phyloP scores from a whole-genome alignment of 495 filamentous ascomycete genomes.

The Aspergillus panamensis region DNA sequence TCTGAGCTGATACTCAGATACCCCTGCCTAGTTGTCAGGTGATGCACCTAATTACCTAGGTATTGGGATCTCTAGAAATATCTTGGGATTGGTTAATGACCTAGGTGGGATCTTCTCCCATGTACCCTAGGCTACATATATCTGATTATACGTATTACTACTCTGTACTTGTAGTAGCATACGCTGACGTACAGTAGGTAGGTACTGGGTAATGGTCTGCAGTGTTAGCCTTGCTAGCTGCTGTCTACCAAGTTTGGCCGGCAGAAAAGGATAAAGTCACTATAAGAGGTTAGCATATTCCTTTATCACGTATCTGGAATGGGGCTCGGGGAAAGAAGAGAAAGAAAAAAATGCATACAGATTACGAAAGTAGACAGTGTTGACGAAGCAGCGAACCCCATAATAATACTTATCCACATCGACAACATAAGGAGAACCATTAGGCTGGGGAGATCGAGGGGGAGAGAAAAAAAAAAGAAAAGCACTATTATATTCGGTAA shows the following conservation, averaged over 20 bases:
- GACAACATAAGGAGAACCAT: not conserved
- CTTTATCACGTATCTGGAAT: not conserved
- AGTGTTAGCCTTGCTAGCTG: too few relatives aligned
- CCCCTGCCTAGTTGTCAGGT: conserved; percentile 2
- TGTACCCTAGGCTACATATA: not conserved
- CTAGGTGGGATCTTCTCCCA: not conserved
- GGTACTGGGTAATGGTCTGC: too few relatives aligned
- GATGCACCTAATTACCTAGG: not conserved
- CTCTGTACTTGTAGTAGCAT: too few relatives aligned
- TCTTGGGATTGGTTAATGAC: not conserved
- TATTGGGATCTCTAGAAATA: not conserved
- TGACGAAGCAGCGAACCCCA: not conserved
- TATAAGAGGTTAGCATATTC: too few relatives aligned
- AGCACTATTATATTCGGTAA: too few relatives aligned
- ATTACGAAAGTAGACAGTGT: not conserved
- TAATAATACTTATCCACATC: not conserved
- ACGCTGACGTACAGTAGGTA: too few relatives aligned
- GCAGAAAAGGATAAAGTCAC: too few relatives aligned
- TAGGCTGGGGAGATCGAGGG: not conserved
- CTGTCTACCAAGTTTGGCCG: too few relatives aligned
- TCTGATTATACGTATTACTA: not conserved
- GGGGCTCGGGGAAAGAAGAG: conserved; percentile 2
- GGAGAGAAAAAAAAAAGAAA: too few relatives aligned
- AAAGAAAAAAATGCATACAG: not conserved
- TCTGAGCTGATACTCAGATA: not conserved